These are phyloP conservation scores for Lepiota subincarnata DNA, from an alignment of 768 basidiomycete genomes.

Conservation along the genomic window DNA sequence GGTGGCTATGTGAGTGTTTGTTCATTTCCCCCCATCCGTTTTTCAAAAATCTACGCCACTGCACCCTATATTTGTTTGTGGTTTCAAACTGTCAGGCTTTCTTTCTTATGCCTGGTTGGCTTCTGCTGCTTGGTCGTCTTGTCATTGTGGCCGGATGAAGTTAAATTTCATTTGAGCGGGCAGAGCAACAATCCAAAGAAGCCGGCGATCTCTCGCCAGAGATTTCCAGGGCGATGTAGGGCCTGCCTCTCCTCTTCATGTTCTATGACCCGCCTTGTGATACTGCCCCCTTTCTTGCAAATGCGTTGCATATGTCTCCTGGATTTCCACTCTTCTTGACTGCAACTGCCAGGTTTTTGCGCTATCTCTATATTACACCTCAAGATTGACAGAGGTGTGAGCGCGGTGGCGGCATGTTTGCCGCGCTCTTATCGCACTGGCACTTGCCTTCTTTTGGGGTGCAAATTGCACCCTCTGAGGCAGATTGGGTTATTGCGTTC, in stretches of 20 bases:
- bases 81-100: not conserved
- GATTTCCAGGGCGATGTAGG: too few relatives aligned
- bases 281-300: too few relatives aligned
- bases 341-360: not conserved
- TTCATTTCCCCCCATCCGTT: not conserved
- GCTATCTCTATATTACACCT: not conserved
- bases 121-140: not conserved
- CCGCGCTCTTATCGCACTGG: not conserved
- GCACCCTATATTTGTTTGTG: constrained; percentile 1
- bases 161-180: not conserved
- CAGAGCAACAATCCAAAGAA: not conserved
- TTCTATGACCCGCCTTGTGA: too few relatives aligned
- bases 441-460: constrained; percentile 11
- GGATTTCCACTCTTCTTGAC: too few relatives aligned
- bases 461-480: not conserved
- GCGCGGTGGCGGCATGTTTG: not conserved
- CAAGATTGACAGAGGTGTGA: constrained; percentile 1
- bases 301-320: too few relatives aligned
- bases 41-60: not conserved
- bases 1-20: constrained; percentile 74
- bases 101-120: not conserved
- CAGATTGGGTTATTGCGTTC: not conserved
- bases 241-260: too few relatives aligned
- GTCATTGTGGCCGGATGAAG: not conserved
- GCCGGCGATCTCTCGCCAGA: too few relatives aligned